Conservation (phyloP, 352 stramenopile species). For the Phytophthora fragariaefolia region DNA sequence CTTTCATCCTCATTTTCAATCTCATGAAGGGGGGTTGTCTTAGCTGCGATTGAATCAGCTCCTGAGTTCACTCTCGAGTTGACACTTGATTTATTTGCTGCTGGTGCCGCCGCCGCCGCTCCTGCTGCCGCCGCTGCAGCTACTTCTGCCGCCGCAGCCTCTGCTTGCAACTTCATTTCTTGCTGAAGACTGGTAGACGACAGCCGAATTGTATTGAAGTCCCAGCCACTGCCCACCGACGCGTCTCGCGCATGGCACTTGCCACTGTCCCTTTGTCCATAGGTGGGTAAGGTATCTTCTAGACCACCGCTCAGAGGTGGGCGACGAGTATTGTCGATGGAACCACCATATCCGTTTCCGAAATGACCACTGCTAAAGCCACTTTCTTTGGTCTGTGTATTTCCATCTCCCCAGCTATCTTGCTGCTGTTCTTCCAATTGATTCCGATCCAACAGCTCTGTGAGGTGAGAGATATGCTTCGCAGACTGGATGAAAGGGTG, state of each 20-base stretch:
- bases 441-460: constrained; percentile 65
- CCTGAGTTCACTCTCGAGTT: constrained; percentile 3
- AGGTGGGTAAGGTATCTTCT: constrained; percentile 35
- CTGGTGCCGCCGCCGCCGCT: neutral
- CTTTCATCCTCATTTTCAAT: constrained; percentile 36
- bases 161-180: constrained; percentile 39
- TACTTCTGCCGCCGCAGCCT: constrained; percentile 9
- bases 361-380: constrained; percentile 20
- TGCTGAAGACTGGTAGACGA: constrained; percentile 49
- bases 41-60: constrained; percentile 9
- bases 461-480: constrained; percentile 76
- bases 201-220: constrained; percentile 80
- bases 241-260: constrained; percentile 51
- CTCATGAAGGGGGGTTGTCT: constrained; percentile 19
- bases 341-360: constrained; percentile 23
- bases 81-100: constrained; percentile 6
- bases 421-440: constrained; percentile 41
- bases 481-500: constrained; percentile 86
- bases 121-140: constrained; percentile 8
- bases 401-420: constrained; percentile 13
- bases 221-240: constrained; percentile 68
- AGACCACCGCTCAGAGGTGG: constrained; percentile 15
- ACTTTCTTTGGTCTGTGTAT: constrained; percentile 12
- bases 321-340: constrained; percentile 21
- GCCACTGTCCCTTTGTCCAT: constrained; percentile 41